A percentile compares a stretch with the other conserved stretches of the same genome.
These are phyloP conservation scores for Trebouxia gelatinosa DNA, from an alignment of 163 green algal genomes.

Conservation along the genomic window DNA sequence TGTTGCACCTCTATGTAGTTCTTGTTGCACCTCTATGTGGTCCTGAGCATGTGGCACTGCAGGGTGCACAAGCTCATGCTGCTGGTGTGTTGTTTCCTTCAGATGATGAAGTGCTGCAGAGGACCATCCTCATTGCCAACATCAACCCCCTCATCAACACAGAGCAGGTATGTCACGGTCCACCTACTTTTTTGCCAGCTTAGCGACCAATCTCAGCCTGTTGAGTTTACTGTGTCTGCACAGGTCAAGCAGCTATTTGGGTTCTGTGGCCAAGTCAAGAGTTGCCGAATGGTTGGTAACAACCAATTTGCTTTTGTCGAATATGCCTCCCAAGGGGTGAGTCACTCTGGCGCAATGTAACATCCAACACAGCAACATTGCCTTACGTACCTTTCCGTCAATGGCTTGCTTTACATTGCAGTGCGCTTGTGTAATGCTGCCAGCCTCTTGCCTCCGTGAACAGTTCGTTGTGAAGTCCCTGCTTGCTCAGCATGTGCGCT, in stretches of 20 bases:
- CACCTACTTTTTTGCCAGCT: too few species aligned
- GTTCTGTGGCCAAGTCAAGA: constrained; percentile 45
- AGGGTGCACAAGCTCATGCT: constrained; percentile 35
- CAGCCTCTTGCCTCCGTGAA: not conserved
- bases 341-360: not conserved
- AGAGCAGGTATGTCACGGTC: constrained; percentile 45
- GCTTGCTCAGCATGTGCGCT: too few species aligned
- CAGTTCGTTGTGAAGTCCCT: too few species aligned
- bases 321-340: constrained; percentile 45
- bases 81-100: constrained; percentile 38
- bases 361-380: not conserved
- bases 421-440: not conserved
- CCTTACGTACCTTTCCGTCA: not conserved
- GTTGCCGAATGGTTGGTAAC: constrained; percentile 29
- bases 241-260: constrained; percentile 61
- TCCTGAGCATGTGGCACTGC: too few species aligned
- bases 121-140: constrained; percentile 40
- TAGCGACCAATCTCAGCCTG: too few species aligned
- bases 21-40: too few species aligned
- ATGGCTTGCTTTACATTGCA: not conserved
- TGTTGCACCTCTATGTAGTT: too few species aligned
- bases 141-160: constrained; percentile 35
- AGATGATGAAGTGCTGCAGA: constrained; percentile 30
- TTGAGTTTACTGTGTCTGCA: too few species aligned
- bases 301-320: constrained; percentile 59